Evolutionary conservation across 2,329 filamentous ascomycete species (phyloP).

Genomic region (Neofusicoccum cordaticola): DNA sequence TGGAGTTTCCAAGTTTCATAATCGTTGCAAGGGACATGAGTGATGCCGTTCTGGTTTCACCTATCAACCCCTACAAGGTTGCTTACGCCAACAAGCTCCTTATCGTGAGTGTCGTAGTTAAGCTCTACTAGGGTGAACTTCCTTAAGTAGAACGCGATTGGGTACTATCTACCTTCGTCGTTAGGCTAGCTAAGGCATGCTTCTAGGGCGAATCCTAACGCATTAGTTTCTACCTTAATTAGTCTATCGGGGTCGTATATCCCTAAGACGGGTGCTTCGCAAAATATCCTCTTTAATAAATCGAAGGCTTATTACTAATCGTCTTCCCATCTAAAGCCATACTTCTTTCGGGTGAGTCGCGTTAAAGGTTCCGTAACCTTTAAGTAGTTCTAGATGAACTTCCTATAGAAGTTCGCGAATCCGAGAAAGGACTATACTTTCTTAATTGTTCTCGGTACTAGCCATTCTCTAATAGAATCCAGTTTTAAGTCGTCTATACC

Average conservation of each 20-base stretch:
- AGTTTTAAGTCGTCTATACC: constrained; percentile 15
- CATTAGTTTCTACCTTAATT: background rate
- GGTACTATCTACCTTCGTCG: background rate
- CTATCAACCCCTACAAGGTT: too few relatives aligned
- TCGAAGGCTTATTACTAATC: too few relatives aligned
- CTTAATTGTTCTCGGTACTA: constrained; percentile 6
- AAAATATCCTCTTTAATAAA: too few relatives aligned
- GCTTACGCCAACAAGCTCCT: too few relatives aligned
- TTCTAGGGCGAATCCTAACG: background rate
- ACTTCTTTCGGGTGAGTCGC: rapidly evolving
- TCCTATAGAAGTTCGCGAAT: constrained; percentile 19
- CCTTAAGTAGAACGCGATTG: background rate
- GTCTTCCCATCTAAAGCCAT: too few relatives aligned
- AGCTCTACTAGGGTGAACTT: too few relatives aligned
- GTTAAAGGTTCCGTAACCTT: too few relatives aligned
- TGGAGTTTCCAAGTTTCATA: too few relatives aligned
- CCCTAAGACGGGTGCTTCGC: background rate
- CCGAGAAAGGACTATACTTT: constrained; percentile 15
- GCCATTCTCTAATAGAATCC: constrained; percentile 9
- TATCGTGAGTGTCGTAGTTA: too few relatives aligned
- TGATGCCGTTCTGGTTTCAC: too few relatives aligned
- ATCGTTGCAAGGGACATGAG: too few relatives aligned
- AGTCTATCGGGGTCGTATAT: background rate
- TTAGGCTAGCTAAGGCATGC: background rate
- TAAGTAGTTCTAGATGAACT: too few relatives aligned